Evolutionary conservation across 2,329 filamentous ascomycete species (phyloP).

Genomic region (Fusarium sp.): DNA sequence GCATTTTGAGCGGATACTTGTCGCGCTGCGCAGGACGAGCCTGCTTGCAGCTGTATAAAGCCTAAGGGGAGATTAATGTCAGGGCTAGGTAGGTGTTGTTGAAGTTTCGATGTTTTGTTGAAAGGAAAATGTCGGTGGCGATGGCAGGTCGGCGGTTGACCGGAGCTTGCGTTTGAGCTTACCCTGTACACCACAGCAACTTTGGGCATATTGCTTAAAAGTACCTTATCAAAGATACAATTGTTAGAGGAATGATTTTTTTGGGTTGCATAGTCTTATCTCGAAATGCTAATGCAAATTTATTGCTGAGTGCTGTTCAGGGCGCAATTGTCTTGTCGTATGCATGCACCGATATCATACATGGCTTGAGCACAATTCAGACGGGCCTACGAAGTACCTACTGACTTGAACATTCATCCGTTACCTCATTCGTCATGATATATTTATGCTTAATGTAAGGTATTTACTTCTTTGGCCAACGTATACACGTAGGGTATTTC

Average conservation of each 20-base stretch:
- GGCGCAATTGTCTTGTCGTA: too few species aligned
- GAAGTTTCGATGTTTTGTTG: background rate
- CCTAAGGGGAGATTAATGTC: background rate
- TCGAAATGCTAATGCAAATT: too few species aligned
- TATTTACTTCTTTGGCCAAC: conserved; percentile 7
- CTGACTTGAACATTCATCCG: too few species aligned
- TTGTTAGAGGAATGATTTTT: background rate
- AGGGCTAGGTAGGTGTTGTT: background rate
- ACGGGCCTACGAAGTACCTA: too few species aligned
- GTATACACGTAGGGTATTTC: conserved; percentile 39
- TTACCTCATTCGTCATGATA: background rate
- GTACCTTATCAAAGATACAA: background rate
- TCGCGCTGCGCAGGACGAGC: conserved; percentile 21
- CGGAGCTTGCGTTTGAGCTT: conserved; percentile 14
- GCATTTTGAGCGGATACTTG: conserved; percentile 28
- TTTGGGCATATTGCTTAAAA: background rate
- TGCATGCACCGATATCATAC: too few species aligned
- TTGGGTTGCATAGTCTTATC: too few species aligned
- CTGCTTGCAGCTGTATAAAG: conserved; percentile 5
- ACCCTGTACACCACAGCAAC: conserved; percentile 26
- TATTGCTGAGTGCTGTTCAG: too few species aligned
- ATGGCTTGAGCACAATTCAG: too few species aligned
- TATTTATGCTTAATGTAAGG: background rate
- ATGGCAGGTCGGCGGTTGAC: conserved; percentile 18
- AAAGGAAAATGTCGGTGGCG: conserved; percentile 42